Base-by-base conservation (phyloP, 1,139 yeast species). In the Sugiyamaella paludigena region DNA sequence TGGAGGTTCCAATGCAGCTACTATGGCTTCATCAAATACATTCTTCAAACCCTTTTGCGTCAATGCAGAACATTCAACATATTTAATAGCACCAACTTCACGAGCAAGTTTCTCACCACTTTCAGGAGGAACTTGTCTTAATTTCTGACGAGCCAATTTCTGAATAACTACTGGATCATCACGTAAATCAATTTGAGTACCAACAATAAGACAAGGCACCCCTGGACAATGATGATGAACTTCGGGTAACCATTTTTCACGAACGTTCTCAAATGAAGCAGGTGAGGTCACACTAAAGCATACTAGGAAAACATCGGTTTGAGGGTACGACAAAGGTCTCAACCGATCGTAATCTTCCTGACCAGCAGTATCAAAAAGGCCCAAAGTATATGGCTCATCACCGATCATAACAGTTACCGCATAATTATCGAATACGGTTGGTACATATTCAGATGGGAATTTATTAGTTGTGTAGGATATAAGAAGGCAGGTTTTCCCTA, bases 351-450 rank as follows among this genome's bases (percentile, higher is more conserved):
- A 92, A 75, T 92, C 98, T 78, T 91, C 98, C 75, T 92, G 98
- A 40, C 98, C 98, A 16, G 98, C 98, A 40, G 98, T 92, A 74
- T 92, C 98, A 67, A 91, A 92, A 56, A 92, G 76, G 12, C 98
- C 98, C 63, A 92, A 80, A 19, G 97, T 92, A 70, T 88, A 91
- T 40, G 98, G 98, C 71, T 91, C 98, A 67, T 91, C 98, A 45
- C 97, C 98, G 67, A 92, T 92, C 88, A 92, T 91, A 49, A 92
- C 98, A 1, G 98, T 91, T 47, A 92, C 98, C 10, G 98, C 98
- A 68, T 92, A 92, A 74, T 92, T 92, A 69, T 92, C 98, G 63
- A 89, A 89, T 40, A 87, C 94, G 0, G 98, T 91, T 48, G 97
- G 98, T 52, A 91, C 88, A 67, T 91, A 91, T 70, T 91, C 98